A percentile compares a stretch with the other conserved stretches of the same genome.
Conservation (phyloP, 805 yeast genomes). For the Candida andamanensis region DNA sequence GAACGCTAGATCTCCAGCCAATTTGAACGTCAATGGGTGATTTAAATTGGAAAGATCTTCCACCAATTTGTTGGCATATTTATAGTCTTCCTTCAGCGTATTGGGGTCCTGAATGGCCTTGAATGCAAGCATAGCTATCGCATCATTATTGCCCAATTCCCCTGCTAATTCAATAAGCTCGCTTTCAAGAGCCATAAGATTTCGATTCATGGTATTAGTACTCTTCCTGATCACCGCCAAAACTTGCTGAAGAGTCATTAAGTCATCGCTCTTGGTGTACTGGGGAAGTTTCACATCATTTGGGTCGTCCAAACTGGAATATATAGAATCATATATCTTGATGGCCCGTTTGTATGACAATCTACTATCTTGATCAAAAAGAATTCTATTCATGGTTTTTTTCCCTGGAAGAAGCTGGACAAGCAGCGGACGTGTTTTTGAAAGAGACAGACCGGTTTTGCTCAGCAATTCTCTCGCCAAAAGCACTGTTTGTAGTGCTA, state of each 20-base stretch:
- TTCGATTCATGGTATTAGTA: constrained; percentile 54
- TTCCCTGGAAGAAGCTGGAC: constrained; percentile 52
- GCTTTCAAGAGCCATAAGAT: constrained; percentile 59
- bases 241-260: constrained; percentile 64
- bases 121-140: constrained; percentile 68
- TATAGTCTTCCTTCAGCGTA: constrained; percentile 46
- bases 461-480: no score
- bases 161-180: constrained; percentile 79
- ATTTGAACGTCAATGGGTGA: constrained; percentile 72
- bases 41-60: constrained; percentile 49
- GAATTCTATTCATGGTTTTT: constrained; percentile 49
- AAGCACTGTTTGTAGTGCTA: no score
- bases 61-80: constrained; percentile 59
- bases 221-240: constrained; percentile 56
- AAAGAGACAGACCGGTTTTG: no score
- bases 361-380: constrained; percentile 64
- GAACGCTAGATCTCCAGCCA: constrained; percentile 73
- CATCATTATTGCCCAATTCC: constrained; percentile 76
- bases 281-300: constrained; percentile 36
- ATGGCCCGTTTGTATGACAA: constrained; percentile 49
- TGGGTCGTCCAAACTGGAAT: constrained; percentile 42
- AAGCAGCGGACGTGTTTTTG: no score
- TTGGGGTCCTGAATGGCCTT: constrained; percentile 43
- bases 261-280: constrained; percentile 49
- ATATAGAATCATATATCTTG: constrained; percentile 49